These are phyloP conservation scores for Aphelidium insulamus DNA, from an alignment of 371 early-diverging fungal species.

Conservation along the genomic window DNA sequence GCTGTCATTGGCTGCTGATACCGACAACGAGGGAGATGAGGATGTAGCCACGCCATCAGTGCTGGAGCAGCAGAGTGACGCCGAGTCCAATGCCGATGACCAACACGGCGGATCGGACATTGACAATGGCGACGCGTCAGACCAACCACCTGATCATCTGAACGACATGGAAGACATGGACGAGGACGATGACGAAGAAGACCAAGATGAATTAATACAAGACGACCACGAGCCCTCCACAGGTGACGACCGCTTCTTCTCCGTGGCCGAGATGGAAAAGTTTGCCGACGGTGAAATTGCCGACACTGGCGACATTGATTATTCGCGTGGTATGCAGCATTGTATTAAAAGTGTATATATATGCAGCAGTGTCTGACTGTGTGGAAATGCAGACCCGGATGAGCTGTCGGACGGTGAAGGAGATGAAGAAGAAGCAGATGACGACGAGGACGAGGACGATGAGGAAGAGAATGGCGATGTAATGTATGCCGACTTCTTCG, in stretches of 20 bases:
- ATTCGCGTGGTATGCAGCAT: conserved; percentile 11
- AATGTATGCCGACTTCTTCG: background rate
- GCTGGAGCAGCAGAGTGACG: no score
- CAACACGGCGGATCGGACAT: no score
- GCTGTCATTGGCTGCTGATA: no score
- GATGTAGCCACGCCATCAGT: no score
- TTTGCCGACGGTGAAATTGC: conserved; percentile 26
- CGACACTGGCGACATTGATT: conserved; percentile 13
- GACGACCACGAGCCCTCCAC: conserved; percentile 15
- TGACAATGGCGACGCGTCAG: no score
- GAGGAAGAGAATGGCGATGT: conserved; percentile 4
- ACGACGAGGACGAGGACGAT: conserved; percentile 8
- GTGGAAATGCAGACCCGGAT: conserved; percentile 8
- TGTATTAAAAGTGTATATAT: conserved; percentile 15
- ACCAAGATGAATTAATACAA: conserved; percentile 12
- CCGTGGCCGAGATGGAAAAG: no score
- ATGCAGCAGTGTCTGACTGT: conserved; percentile 8
- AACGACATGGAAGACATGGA: no score
- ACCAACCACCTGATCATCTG: no score
- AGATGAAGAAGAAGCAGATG: conserved; percentile 4
- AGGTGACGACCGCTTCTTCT: conserved; percentile 2
- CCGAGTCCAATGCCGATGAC: no score
- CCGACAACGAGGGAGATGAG: no score
- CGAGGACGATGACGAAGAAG: conserved; percentile 15
- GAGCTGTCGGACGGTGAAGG: background rate